Evolutionary conservation across 495 filamentous ascomycete species (phyloP).

Genomic region (Podospora comata): DNA sequence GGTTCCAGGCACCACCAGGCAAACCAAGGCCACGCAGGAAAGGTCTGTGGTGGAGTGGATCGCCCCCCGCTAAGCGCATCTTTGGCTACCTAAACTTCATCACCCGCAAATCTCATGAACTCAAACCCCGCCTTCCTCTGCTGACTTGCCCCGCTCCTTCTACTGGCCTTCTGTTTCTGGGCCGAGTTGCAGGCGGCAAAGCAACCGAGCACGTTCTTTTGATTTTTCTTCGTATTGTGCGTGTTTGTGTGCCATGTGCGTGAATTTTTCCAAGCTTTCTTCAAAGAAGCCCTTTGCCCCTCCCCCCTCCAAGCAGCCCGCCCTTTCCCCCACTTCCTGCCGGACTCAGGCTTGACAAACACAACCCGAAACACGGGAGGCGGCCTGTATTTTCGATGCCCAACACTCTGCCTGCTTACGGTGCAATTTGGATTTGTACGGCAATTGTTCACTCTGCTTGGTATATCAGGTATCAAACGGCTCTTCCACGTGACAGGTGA

Average conservation of each 20-base stretch:
- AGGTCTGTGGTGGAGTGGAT: slow-evolving; percentile 4
- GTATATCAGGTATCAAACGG: too few species aligned
- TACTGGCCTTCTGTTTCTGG: not conserved
- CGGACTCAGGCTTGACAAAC: not conserved
- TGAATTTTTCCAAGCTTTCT: not conserved
- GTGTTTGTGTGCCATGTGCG: not conserved
- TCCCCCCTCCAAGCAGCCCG: too few species aligned
- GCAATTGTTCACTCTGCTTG: too few species aligned
- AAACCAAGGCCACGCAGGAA: slow-evolving; percentile 4
- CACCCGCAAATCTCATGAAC: not conserved
- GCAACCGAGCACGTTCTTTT: not conserved
- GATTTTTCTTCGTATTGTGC: not conserved
- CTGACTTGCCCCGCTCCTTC: slow-evolving; percentile 9
- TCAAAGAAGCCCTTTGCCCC: not conserved
- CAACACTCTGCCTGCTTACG: not conserved
- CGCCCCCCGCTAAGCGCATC: slow-evolving; percentile 11
- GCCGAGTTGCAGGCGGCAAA: slow-evolving; percentile 3
- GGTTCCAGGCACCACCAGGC: not conserved
- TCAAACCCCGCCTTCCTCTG: not conserved
- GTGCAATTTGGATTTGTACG: not conserved
- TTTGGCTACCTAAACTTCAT: not conserved
- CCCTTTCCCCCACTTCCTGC: not conserved
- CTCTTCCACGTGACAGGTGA: not conserved
- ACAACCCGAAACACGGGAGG: slow-evolving; percentile 4
- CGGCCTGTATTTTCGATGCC: not conserved